Conservation (phyloP, 129 eudicot genomes). For the Deinandra increscens region DNA sequence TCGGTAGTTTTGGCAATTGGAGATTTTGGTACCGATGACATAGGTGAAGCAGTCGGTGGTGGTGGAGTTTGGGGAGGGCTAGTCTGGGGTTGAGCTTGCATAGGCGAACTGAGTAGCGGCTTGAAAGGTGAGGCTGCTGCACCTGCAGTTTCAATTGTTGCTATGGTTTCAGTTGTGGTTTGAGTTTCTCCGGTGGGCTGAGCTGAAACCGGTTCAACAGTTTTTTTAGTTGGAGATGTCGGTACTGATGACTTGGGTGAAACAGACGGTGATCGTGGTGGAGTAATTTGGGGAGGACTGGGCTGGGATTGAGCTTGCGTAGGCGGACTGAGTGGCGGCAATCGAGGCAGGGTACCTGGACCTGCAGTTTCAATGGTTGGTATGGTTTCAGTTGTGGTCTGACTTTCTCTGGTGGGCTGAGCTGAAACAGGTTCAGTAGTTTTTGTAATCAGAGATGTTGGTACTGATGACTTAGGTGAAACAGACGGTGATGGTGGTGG, state of each 20-base stretch:
- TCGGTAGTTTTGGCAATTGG: slow-evolving; percentile 16
- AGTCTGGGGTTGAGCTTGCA: slow-evolving; percentile 18
- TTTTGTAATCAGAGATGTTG: slow-evolving; percentile 21
- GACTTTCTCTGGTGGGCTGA: slow-evolving; percentile 21
- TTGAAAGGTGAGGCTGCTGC: slow-evolving; percentile 22
- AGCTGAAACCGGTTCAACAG: slow-evolving; percentile 16
- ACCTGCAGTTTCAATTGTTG: slow-evolving; percentile 15
- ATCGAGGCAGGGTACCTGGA: slow-evolving; percentile 21
- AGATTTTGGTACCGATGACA: slow-evolving; percentile 19
- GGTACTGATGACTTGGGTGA: slow-evolving; percentile 19
- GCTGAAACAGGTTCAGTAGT: slow-evolving; percentile 17
- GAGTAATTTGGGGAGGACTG: slow-evolving; percentile 33
- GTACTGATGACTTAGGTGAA: slow-evolving; percentile 18
- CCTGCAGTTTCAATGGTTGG: slow-evolving; percentile 18
- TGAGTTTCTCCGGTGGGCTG: slow-evolving; percentile 20
- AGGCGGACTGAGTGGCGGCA: slow-evolving; percentile 26
- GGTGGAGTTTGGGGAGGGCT: slow-evolving; percentile 39
- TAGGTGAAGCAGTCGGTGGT: slow-evolving; percentile 12
- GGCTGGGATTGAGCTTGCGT: slow-evolving; percentile 20
- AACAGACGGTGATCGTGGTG: slow-evolving; percentile 26
- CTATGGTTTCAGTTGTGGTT: slow-evolving; percentile 13
- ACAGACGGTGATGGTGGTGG: slow-evolving; percentile 27
- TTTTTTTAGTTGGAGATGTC: slow-evolving; percentile 20
- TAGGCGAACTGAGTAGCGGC: slow-evolving; percentile 26
- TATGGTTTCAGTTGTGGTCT: slow-evolving; percentile 10